Percentiles rank a stretch among this genome's conserved stretches.
Evolutionary conservation across 441 rosid genomes (phyloP).

Genomic region (Populus trichocarpa): DNA sequence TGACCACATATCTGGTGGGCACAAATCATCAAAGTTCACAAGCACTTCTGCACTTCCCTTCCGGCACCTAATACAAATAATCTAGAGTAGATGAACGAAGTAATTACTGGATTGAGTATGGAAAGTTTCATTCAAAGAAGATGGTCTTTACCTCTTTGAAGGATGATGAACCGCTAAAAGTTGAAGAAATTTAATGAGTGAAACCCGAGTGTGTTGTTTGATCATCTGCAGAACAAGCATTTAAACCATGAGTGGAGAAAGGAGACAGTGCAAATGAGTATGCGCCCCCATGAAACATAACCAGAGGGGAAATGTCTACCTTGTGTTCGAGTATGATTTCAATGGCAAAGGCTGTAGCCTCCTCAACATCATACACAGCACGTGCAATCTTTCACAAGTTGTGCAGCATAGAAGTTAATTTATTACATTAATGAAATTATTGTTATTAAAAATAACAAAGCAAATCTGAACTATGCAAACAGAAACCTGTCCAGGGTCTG

Average conservation of each 20-base stretch:
- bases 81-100: constrained; percentile 29
- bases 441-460: constrained; percentile 3
- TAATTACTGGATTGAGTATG: constrained; percentile 20
- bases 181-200: constrained; percentile 79
- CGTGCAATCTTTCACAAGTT: constrained; percentile 60
- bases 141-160: constrained; percentile 61
- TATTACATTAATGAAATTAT: neutral
- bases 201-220: constrained; percentile 68
- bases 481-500: constrained; percentile 72
- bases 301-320: constrained; percentile 35
- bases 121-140: constrained; percentile 14
- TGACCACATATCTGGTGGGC: constrained; percentile 47
- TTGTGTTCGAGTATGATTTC: constrained; percentile 70
- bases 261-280: neutral
- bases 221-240: constrained; percentile 51
- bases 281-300: constrained; percentile 1
- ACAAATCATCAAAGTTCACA: constrained; percentile 75
- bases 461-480: constrained; percentile 14
- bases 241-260: neutral
- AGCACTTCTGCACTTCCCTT: constrained; percentile 89
- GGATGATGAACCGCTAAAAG: constrained; percentile 90
- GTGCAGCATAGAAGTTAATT: constrained; percentile 20
- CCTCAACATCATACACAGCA: constrained; percentile 90
- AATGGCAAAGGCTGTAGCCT: constrained; percentile 76
- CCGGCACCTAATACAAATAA: constrained; percentile 64